Conservation (phyloP, 2,329 filamentous ascomycete species). For the Madurella mycetomatis region DNA sequence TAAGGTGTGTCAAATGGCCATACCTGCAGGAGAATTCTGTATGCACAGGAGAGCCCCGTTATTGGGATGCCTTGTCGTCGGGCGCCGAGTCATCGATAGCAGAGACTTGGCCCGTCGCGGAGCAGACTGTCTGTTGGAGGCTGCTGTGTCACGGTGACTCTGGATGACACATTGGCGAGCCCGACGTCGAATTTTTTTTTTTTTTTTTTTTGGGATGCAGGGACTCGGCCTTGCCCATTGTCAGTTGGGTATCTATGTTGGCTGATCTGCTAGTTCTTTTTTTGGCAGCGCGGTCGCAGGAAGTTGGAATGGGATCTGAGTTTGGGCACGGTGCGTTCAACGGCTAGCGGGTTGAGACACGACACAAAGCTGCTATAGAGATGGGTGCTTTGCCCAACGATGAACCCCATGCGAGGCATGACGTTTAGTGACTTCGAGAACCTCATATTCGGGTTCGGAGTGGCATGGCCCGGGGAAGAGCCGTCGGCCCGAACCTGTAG, state of each 20-base stretch:
- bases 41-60: too few relatives aligned
- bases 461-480: too few relatives aligned
- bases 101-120: not conserved
- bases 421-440: too few relatives aligned
- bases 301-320: not conserved
- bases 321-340: not conserved
- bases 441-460: too few relatives aligned
- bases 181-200: not conserved
- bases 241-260: not conserved
- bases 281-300: not conserved
- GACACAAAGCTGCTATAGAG: too few relatives aligned
- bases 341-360: too few relatives aligned
- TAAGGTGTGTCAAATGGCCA: too few relatives aligned
- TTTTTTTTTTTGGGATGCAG: not conserved
- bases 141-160: slow-evolving; percentile 21
- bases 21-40: too few relatives aligned
- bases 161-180: slow-evolving; percentile 10
- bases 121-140: slow-evolving; percentile 6
- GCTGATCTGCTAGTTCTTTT: not conserved
- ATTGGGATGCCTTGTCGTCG: too few relatives aligned
- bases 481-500: too few relatives aligned
- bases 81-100: not conserved
- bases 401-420: too few relatives aligned
- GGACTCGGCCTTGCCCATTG: not conserved
- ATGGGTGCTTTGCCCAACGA: too few relatives aligned